Base-by-base conservation (phyloP, 176 grass and related monocot species). In the Elaeis guineensis region DNA sequence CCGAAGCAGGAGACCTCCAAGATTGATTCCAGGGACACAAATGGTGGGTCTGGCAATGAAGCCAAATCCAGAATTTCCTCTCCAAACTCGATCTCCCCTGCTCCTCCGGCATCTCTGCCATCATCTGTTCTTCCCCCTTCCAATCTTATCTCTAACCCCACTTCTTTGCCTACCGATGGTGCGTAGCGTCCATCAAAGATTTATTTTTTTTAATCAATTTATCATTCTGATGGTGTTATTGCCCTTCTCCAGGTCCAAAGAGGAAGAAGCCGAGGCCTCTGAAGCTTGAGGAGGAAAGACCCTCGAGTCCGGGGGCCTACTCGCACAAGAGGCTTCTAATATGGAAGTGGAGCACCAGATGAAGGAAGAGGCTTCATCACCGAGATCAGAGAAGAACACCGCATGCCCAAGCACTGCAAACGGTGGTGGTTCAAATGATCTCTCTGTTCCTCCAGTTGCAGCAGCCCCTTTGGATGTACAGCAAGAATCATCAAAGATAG, bases 261-360 rank as follows among this genome's bases (percentile, higher is more conserved):
- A 78, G 94, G 77, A 98, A 98, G 63, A 80, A 71, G 21, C 94
- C 94, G n/a, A 83, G 94, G 66, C 69, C 81, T 21, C 62, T 84
- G 9, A 98, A 98, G 67, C 84, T 82, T 23, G 85, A 93, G 48
- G 74, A 93, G 28, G 79, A 85, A 44, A 63, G 59, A 59, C 50
- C 19, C 28, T 18, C 50, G 18, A 68, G 52, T 44, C 28, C 52
- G 21, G 52, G 64, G 64, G 6, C 0, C 48, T 22, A 57, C 64
- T 30, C 57, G 61, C 65, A 15, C 59, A 84, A 3, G 75, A 77
- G 17, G 50, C 51, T 16, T 61, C 69, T 63, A 29, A 75, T 69
- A 52, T 73, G 0, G 85, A 62, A 26, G 5, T 63, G 16, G 74
- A 77, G 28, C 29, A 59, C 44, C 65, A 69, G 76, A 71, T 61